Conservation (phyloP, 75 land plant species). For the Larix kaempferi region DNA sequence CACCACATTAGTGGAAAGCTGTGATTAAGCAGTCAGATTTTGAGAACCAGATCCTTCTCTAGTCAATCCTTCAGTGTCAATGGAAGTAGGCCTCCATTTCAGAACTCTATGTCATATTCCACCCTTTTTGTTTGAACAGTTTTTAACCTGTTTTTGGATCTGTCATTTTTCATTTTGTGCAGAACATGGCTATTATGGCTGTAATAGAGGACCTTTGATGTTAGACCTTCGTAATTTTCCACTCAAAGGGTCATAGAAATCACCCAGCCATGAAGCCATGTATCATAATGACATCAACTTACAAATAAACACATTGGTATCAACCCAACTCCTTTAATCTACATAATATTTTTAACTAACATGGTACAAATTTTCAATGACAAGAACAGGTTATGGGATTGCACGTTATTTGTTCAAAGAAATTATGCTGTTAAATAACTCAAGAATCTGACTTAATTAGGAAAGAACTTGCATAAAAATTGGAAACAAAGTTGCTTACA, state of each 20-base stretch:
- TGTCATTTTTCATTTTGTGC: background rate
- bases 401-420: background rate
- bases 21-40: no score
- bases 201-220: background rate
- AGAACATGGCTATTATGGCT: background rate
- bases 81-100: no score
- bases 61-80: no score
- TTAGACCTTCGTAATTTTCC: background rate
- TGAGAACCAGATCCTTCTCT: no score
- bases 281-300: no score
- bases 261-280: no score
- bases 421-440: background rate
- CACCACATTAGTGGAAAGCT: no score
- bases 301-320: no score
- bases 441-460: background rate
- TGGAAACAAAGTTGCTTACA: conserved; percentile 28
- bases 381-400: background rate
- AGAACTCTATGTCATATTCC: no score
- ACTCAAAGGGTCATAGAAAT: background rate
- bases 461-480: background rate
- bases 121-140: no score
- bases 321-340: no score
- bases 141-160: no score
- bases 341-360: background rate
- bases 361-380: background rate